Conservation (phyloP, 306 rosid species). For the Castanea sativa region DNA sequence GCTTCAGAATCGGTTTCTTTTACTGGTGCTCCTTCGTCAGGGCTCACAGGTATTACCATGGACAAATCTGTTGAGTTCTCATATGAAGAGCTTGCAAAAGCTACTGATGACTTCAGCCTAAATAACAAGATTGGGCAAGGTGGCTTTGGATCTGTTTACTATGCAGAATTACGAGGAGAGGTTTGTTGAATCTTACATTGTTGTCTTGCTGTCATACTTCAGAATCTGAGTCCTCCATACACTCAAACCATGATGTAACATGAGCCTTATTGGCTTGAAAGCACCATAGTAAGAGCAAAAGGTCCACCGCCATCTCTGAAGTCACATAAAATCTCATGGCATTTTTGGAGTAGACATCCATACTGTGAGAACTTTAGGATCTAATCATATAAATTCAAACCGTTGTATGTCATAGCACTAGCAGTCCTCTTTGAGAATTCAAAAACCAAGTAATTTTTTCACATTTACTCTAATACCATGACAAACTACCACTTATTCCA, state of each 20-base stretch:
- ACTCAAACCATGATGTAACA: neutral
- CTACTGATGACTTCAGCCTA: conserved; percentile 49
- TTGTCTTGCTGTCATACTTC: neutral
- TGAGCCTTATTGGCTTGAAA: neutral
- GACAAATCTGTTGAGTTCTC: conserved; percentile 77
- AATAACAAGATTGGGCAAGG: conserved; percentile 66
- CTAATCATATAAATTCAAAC: too few relatives aligned
- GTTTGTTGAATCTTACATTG: conserved; percentile 25
- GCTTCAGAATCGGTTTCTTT: conserved; percentile 29
- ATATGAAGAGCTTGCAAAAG: conserved; percentile 66
- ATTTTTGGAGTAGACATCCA: neutral
- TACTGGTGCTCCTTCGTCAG: conserved; percentile 28
- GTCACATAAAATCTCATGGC: neutral
- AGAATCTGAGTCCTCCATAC: neutral
- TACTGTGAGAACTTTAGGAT: too few relatives aligned
- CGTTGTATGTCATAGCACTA: too few relatives aligned
- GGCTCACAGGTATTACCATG: conserved; percentile 58
- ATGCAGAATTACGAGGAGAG: conserved; percentile 73
- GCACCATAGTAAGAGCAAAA: neutral
- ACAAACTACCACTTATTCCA: too few relatives aligned
- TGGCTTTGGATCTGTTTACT: conserved; percentile 69
- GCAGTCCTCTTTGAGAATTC: too few relatives aligned
- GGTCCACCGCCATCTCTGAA: neutral
- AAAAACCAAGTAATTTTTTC: too few relatives aligned
- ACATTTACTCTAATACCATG: neutral